Evolutionary conservation across 2,329 filamentous ascomycete species (phyloP), one percentile per base, ranked within the genome.

Genomic region (Elsinoe perseae): DNA sequence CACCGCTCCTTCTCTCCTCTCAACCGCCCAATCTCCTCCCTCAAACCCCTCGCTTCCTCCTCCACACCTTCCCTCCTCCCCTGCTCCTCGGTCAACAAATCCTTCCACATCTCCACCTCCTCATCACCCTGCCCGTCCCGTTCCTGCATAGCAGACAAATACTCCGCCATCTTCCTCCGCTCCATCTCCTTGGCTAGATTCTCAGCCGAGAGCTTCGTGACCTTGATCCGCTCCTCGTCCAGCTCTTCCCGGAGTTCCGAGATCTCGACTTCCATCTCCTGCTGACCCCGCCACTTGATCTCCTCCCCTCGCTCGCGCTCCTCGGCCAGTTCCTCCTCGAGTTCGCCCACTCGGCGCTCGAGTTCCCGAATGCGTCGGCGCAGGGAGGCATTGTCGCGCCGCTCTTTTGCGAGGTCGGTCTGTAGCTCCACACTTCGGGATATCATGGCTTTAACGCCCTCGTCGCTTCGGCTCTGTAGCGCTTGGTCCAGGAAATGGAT

Each of bases 381-480:
- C 56, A 97, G 71, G 18, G 84, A 78, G 69, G 95, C 93, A 68
- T 89, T 93, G 65, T 98, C 93, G 61, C 95, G 89, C 70, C 95
- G 89, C 57, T 93, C 79, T 32, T 93, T 88, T 2, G 92, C 84
- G 43, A 96, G 81, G 59, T 88, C 89, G 0, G 92, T 95, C 71
- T 95, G 93, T 50, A 97, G 80, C 68, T 96, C 90, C 3, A 97
- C 92, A 65, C 96, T 98, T 71, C 96, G 92, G 43, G 89, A 90
- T 64, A 97, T 95, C 85, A 96, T 95, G 69, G 96, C 92, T 73
- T 95, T 95, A 69, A 98, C 86, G 61, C 91, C 90, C 72, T 97
- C 92, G 69, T 97, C 92, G 1, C 91, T 96, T 40, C 95, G 81
- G 67, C 92, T 93, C 70, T 95, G 90, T 18, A 98, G 75, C 1